Evolutionary conservation across 108 stramenopile species (phyloP), one percentile per base, ranked within the genome.

Genomic region (Nitzschia sp.): DNA sequence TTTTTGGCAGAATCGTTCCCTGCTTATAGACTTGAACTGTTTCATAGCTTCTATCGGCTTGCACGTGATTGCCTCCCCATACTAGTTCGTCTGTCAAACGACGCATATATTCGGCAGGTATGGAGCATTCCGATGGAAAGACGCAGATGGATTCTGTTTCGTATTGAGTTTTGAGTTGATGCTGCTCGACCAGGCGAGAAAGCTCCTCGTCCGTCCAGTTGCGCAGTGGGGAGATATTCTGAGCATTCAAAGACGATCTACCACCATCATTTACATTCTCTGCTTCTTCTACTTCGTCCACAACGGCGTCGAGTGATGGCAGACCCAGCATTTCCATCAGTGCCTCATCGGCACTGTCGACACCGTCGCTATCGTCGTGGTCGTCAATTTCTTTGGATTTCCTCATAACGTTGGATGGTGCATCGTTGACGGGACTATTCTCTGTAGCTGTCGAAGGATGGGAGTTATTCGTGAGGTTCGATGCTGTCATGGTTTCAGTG

Each of bases 81-180:
- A 82, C 69, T 48, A 88, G 60, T 53, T 88, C 87, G 30, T 88
- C 84, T 30, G 87, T 81, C 29, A 88, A 26, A 25, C 71, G 51
- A 19, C 87, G 54, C 67, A 88, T 85, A 49, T 77, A 27, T 28
- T 65, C 53, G 5, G 79, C 48, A 18, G 84, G 68, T 46, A 88
- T 59, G 27, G 74, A 76, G 36, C 71, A 56, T 28, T 83, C 66
- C 15, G 64, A 31, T 0, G 87, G 87, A 59, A 85, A 75, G 15
- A 80, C 35, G 66, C 63, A 84, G 0, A 83, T 49, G 30, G 68
- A 59, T 49, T 77, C 58, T 2, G 42, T 62, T 34, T 59, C 9
- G 64, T 85, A 85, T 8, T 51, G 32, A 3, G 28, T 13, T 30
- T 26, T 0, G 24, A 67, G 30, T 36, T 55, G 31, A 26, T 38